phyloP scores from a whole-genome alignment of 176 grass and related monocot species.

The Avena atlantica region DNA sequence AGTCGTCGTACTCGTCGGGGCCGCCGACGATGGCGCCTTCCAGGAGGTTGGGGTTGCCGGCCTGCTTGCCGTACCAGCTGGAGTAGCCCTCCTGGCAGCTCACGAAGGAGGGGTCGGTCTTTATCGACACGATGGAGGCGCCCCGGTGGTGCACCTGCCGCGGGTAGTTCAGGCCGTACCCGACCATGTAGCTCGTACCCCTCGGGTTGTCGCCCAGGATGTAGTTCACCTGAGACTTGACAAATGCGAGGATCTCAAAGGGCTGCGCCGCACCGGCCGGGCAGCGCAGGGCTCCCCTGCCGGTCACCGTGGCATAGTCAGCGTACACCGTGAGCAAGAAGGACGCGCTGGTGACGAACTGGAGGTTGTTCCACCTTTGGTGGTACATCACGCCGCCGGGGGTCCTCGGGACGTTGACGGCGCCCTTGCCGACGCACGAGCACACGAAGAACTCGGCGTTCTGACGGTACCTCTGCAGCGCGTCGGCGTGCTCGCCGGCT shows the following conservation, averaged over 20 bases:
- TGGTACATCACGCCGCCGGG: slow-evolving; percentile 81
- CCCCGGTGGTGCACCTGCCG: slow-evolving; percentile 92
- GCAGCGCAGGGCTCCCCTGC: slow-evolving; percentile 53
- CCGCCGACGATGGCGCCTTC: slow-evolving; percentile 92
- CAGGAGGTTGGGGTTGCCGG: slow-evolving; percentile 70
- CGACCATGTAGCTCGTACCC: slow-evolving; percentile 95
- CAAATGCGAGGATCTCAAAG: slow-evolving; percentile 68
- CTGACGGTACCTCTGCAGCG: slow-evolving; percentile 73
- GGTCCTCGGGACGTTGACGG: slow-evolving; percentile 64
- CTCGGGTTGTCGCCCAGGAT: slow-evolving; percentile 88
- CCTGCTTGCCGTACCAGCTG: slow-evolving; percentile 60
- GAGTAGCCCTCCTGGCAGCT: slow-evolving; percentile 78
- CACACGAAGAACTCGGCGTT: slow-evolving; percentile 94
- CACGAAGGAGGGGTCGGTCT: slow-evolving; percentile 60
- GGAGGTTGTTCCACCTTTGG: slow-evolving; percentile 98
- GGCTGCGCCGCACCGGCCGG: slow-evolving; percentile 48
- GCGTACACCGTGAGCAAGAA: slow-evolving; percentile 86
- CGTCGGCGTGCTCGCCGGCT: slow-evolving; percentile 55
- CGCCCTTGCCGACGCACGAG: slow-evolving; percentile 77
- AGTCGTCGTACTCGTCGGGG: slow-evolving; percentile 84
- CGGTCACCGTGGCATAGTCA: slow-evolving; percentile 57
- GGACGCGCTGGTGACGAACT: slow-evolving; percentile 87
- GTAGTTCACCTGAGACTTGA: slow-evolving; percentile 88
- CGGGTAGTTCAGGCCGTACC: slow-evolving; percentile 72
- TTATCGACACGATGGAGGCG: slow-evolving; percentile 83